Evolutionary conservation across 2,329 filamentous ascomycete species (phyloP).

Genomic region (Colletotrichum navitas): DNA sequence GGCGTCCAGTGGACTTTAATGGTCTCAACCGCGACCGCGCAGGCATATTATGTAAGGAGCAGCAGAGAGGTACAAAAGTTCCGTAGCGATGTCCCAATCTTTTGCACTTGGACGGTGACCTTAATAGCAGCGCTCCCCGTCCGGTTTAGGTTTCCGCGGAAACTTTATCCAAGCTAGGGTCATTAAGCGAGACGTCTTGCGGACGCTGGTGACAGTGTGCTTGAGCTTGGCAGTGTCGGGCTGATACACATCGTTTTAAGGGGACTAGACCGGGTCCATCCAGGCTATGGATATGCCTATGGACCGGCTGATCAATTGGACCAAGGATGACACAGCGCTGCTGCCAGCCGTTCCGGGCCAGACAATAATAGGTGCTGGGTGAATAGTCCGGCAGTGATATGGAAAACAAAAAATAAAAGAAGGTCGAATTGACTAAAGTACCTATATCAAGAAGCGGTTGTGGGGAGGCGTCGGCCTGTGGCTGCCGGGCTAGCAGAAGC

Average conservation of each 20-base stretch:
- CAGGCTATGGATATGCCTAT: neutral
- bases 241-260: neutral
- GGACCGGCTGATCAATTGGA: neutral
- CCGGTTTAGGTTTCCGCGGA: neutral
- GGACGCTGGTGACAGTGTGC: conserved; percentile 36
- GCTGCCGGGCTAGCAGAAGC: too few species aligned
- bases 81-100: too few species aligned
- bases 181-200: conserved; percentile 27
- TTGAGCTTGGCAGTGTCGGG: conserved; percentile 37
- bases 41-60: too few species aligned
- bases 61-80: too few species aligned
- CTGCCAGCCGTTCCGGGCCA: neutral
- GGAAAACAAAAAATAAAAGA: too few species aligned
- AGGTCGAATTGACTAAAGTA: too few species aligned
- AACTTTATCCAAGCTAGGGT: conserved; percentile 7
- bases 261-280: neutral
- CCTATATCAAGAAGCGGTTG: neutral
- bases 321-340: neutral
- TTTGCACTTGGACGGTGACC: neutral
- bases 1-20: too few species aligned
- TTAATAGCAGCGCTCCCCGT: conserved; percentile 14
- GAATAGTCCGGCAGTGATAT: neutral
- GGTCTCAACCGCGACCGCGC: too few species aligned
- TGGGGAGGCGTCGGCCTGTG: too few species aligned
- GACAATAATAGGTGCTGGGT: neutral